Evolutionary conservation across 768 basidiomycete species (phyloP), one percentile per base, ranked within the genome.

Genomic region (Lentinula sp.): DNA sequence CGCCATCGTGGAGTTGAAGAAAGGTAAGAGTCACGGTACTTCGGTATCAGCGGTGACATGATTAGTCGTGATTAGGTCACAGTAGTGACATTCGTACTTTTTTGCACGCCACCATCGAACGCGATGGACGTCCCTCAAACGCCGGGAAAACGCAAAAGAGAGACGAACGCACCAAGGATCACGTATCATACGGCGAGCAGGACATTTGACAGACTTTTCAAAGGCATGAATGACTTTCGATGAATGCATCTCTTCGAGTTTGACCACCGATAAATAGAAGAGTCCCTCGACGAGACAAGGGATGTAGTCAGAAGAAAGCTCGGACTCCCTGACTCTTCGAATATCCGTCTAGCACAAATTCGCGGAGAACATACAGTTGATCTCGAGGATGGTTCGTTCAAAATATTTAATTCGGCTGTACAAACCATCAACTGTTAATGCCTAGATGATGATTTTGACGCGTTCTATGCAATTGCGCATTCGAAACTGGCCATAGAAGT

Each of bases 401-500:
- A 28, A 28, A 32, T 18, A 43, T 7, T 23, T 21, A 49, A 54
- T 55, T 56, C 60, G 56, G n/a, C 18, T 59, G 42, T 50, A 39
- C 43, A 43, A 52, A 61, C 13, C 56, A 61, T 42, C 43, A 23
- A 57, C 37, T 45, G 63, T 35, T 21, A 32, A 11, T 5, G 9
- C 64, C 58, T 31, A 93, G 91, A 90, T 48, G 90, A 88, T 42
- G 91, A 93, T 70, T 92, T 91, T 63, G 85, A 87, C 58, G 89
- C 89, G 1, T 89, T 92, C 70, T 71, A 74, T 60, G 73, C 79
- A 13, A 71, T 81, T 40, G 75, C 84, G 21, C 73, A 71, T 56
- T 67, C 75, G 8, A 65, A 68, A 3, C 69, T 69, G 15, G 59
- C 70, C 21, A 70, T 74, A 2, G 68, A 76, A 55, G 75, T 81